A percentile compares a stretch with the other conserved stretches of the same genome.
Conservation (phyloP, 2,329 filamentous ascomycete genomes). For the Aspergillus costaricaensis region DNA sequence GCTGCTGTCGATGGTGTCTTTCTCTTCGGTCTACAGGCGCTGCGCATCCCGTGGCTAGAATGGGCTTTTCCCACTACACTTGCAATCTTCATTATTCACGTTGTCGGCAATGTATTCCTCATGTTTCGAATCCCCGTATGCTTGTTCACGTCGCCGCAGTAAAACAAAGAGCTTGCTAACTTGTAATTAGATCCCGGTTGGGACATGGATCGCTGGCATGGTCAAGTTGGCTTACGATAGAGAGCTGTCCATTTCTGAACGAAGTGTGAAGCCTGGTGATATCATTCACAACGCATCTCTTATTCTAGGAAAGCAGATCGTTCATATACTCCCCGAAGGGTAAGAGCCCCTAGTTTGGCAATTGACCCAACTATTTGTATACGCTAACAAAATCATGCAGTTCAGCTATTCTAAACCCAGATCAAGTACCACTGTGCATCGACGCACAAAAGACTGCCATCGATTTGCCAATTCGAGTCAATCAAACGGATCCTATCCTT, state of each 20-base stretch:
- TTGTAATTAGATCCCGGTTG: constrained; percentile 64
- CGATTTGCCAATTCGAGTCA: constrained; percentile 83
- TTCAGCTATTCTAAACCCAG: constrained; percentile 84
- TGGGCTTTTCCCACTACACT: constrained; percentile 76
- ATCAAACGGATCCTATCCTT: constrained; percentile 83
- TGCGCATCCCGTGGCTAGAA: constrained; percentile 96
- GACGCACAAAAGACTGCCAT: constrained; percentile 62
- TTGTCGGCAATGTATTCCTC: constrained; percentile 75
- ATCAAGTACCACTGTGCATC: constrained; percentile 78
- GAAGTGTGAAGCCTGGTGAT: constrained; percentile 81
- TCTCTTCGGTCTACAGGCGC: constrained; percentile 79
- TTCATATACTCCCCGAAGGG: constrained; percentile 96
- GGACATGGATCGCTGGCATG: constrained; percentile 70
- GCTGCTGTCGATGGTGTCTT: constrained; percentile 80
- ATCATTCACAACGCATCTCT: constrained; percentile 91
- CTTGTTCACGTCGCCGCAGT: constrained; percentile 18
- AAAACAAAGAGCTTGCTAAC: constrained; percentile 14
- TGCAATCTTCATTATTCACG: constrained; percentile 70
- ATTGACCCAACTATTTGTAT: background rate
- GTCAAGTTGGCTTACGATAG: constrained; percentile 86
- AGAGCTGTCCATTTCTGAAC: constrained; percentile 90
- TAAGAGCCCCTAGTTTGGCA: constrained; percentile 38
- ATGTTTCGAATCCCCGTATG: constrained; percentile 87
- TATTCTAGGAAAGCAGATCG: constrained; percentile 94
- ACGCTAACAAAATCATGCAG: constrained; percentile 46